Percentiles rank a stretch among this genome's conserved stretches.
phyloP scores from a whole-genome alignment of 2,329 filamentous ascomycete genomes.

The Monosporascus cannonballus region DNA sequence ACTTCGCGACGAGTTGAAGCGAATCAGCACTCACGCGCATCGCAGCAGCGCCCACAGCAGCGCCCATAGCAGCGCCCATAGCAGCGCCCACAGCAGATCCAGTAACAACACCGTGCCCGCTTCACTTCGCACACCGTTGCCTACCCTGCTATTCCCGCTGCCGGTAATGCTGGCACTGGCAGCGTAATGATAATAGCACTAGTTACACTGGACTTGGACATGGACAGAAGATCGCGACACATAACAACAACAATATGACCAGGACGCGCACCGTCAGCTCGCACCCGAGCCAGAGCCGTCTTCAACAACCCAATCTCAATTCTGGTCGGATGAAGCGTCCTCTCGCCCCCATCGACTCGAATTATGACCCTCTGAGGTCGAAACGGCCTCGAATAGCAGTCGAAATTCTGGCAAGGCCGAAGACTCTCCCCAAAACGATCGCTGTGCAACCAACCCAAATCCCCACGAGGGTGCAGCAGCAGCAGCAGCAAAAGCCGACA shows the following conservation, averaged over 20 bases:
- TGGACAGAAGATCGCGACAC: slow-evolving; percentile 15
- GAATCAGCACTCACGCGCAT: slow-evolving; percentile 10
- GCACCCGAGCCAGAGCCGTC: slow-evolving; percentile 23
- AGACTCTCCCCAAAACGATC: slow-evolving; percentile 19
- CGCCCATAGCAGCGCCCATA: slow-evolving; percentile 2
- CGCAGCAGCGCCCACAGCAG: slow-evolving; percentile 7
- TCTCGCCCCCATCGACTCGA: slow-evolving; percentile 38
- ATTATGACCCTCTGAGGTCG: slow-evolving; percentile 36
- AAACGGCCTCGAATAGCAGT: slow-evolving; percentile 49
- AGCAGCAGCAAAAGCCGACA: slow-evolving; percentile 6
- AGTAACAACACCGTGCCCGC: neutral
- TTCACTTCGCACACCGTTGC: neutral
- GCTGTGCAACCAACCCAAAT: slow-evolving; percentile 18
- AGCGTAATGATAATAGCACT: slow-evolving; percentile 4
- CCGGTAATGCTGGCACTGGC: slow-evolving; percentile 1
- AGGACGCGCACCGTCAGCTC: slow-evolving; percentile 14
- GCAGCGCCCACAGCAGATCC: neutral
- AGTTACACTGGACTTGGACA: slow-evolving; percentile 10
- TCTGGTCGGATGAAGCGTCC: slow-evolving; percentile 41
- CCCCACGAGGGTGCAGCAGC: slow-evolving; percentile 7
- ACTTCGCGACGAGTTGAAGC: slow-evolving; percentile 23
- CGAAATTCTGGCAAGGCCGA: slow-evolving; percentile 38
- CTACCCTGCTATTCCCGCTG: slow-evolving; percentile 2
- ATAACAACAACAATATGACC: slow-evolving; percentile 4
- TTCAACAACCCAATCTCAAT: slow-evolving; percentile 21